Evolutionary conservation across 2,329 filamentous ascomycete genomes (phyloP), one percentile per base, ranked within the genome.

Genomic region (Dactylonectria macrodidyma): DNA sequence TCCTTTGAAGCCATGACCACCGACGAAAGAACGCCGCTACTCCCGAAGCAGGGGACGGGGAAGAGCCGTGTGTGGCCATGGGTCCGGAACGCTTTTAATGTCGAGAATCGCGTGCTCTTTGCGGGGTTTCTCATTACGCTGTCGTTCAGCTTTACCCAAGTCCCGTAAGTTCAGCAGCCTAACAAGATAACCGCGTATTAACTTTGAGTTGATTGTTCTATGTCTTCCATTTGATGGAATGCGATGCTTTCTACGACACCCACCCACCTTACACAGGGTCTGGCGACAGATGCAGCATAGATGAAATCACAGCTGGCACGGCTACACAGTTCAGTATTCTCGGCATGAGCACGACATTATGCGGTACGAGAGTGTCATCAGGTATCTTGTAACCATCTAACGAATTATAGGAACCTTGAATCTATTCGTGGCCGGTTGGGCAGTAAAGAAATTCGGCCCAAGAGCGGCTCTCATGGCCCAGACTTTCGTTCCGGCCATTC

Each of bases 141-240:
- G 33, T 82, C 84, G 1, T 85, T 87, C 62, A 84, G 82, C 73
- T 84, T 83, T 71, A 87, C 85, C 0, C 85, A 87, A 59, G 84
- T 86, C 11, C 82, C 85, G 84, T 85, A 76, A 68, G 84, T 79
- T 0, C 2, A 3, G 38, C 19, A 16, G n/a, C 5, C 12, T 8
- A 4, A 36, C 36, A 44, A 19, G 26, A 30, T 26, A 10, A 22
- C 1, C 2, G 0, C 3, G 22, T 16, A 50, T 67, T 74, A 33
- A 78, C 41, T 5, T 0, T 1, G 19, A 5, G 8, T 12, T 83
- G 84, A 3, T 79, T 87, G 5, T 81, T 92, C 52, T 92, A 91
- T 78, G 89, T 91, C 26, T 93, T 93, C 73, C 89, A 90, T 65
- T 77, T 92, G 2, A 93, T 93, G 91, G 90, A 89, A 57, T 94